Evolutionary conservation across 495 filamentous ascomycete genomes (phyloP), one percentile per base, ranked within the genome.

Genomic region (Cairneyella variabilis): DNA sequence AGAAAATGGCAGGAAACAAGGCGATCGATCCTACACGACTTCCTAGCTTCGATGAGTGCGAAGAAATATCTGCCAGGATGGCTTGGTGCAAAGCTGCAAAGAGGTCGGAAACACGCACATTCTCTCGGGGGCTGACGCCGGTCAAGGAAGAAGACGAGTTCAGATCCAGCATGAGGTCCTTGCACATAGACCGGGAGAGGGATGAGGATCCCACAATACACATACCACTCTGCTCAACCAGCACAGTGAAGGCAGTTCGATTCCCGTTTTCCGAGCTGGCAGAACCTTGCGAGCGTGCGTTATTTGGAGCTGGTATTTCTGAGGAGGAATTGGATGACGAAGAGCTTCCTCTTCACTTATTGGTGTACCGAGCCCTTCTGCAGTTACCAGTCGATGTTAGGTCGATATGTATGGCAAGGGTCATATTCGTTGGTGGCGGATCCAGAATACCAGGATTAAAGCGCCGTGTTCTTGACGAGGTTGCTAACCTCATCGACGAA

Each of bases 381-480:
- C 68, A 80, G 9, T 74, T 95, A 1, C 88, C 91, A 0, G 71
- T 91, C 2, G 93, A 98, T 70, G 81, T 88, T 18, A 83, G 93
- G 20, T 83, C 84, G 0, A 69, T 84, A 8, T 96, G 90, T 67
- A 93, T 97, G 88, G 82, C 90, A 6, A 86, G 92, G 45, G 90
- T 98, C 47, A 76, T 96, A 3, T 83, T 97, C 62, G 85, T 86
- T 0, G 93, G 93, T 30, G 91, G 91, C 5, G 85, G 86, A 41
- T 82, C 90, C 32, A 78, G 80, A 20, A 84, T 97, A 11, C 79
- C 88, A 1, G 93, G 93, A 4, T 70, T 98, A 1, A 91, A 89
- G 60, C 70, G 71, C n/a, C 83, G 93, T 7, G 76, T 96, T 25
- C 70, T 97, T 16, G 73, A 83, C 22, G 92, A 98, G 57, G 75